A percentile compares a stretch with the other conserved stretches of the same genome.
Evolutionary conservation across 2,329 filamentous ascomycete species (phyloP).

Genomic region (Alternaria arbusti): DNA sequence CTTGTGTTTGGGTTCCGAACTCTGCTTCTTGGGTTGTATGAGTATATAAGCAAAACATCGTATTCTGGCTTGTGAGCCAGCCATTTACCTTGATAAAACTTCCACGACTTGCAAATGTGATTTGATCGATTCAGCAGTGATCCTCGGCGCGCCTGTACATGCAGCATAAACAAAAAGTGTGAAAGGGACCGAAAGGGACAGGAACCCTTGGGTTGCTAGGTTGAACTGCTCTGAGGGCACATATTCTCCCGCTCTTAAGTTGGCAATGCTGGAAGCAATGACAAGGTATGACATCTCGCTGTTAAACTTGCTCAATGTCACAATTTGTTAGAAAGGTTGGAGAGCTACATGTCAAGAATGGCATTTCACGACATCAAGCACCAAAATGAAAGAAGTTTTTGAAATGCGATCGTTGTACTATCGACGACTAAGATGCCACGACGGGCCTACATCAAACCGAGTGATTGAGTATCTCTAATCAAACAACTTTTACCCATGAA

Average conservation of each 20-base stretch:
- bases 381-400: not conserved
- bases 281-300: not conserved
- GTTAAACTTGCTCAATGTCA: not conserved
- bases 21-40: not conserved
- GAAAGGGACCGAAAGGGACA: not conserved
- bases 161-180: not conserved
- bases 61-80: not conserved
- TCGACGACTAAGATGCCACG: conserved; percentile 9
- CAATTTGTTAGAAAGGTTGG: not conserved
- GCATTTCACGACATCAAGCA: not conserved
- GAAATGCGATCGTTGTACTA: conserved; percentile 17
- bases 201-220: not conserved
- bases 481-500: conserved; percentile 23
- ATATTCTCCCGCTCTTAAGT: not conserved
- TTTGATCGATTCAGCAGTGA: not conserved
- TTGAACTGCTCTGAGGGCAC: not conserved
- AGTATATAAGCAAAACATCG: conserved; percentile 1
- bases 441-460: conserved; percentile 9
- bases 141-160: not conserved
- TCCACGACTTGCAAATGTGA: not conserved
- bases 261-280: not conserved
- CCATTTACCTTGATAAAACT: not conserved
- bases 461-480: conserved; percentile 3
- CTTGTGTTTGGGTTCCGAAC: not conserved
- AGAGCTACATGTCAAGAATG: not conserved